Percentiles rank a stretch among this genome's conserved stretches.
Conservation (phyloP, 345 rosid genomes). For the Capsella bursapastoris region DNA sequence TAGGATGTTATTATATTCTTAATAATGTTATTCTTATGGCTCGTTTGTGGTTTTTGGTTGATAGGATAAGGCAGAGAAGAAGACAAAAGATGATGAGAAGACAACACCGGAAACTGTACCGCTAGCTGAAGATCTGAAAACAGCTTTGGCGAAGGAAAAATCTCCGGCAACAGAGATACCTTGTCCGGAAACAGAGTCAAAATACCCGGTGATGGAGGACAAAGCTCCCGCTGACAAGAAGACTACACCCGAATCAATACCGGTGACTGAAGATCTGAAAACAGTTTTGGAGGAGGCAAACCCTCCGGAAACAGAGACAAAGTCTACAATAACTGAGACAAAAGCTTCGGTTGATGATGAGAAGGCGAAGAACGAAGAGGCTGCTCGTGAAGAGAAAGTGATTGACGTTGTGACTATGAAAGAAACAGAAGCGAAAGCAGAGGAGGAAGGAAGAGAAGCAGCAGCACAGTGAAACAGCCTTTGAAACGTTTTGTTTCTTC, state of each 20-base stretch:
- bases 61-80: constrained; percentile 31
- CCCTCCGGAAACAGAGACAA: neutral
- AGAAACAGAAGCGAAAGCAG: constrained; percentile 31
- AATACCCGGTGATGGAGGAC: neutral
- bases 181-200: neutral
- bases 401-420: constrained; percentile 11
- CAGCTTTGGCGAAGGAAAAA: constrained; percentile 6
- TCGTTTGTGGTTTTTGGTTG: neutral
- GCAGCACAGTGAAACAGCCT: constrained; percentile 4
- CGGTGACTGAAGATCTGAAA: constrained; percentile 1
- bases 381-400: constrained; percentile 8
- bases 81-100: constrained; percentile 24
- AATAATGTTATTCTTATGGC: neutral
- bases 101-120: neutral
- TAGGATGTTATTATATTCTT: neutral
- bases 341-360: neutral
- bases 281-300: constrained; percentile 8
- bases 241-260: constrained; percentile 5
- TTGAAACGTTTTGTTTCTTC: constrained; percentile 1
- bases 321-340: neutral
- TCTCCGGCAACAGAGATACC: neutral
- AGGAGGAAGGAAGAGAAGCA: constrained; percentile 10
- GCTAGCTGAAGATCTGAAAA: constrained; percentile 12
- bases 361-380: constrained; percentile 7
- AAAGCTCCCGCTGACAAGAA: constrained; percentile 15